These are phyloP conservation scores for Tuber microsphaerosporum DNA, from an alignment of 495 filamentous ascomycete species.

Conservation along the genomic window DNA sequence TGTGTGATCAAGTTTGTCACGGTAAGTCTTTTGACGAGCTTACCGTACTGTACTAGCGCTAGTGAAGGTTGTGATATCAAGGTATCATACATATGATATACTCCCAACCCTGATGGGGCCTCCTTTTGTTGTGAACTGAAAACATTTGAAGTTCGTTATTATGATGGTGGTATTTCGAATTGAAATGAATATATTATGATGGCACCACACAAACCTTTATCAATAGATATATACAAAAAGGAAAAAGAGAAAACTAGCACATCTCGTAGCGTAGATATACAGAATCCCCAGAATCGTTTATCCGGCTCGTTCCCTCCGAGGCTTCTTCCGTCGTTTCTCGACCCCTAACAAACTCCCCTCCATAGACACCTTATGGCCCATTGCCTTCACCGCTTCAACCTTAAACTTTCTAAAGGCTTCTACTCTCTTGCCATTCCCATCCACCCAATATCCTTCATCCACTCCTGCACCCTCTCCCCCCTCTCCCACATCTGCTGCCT, in stretches of 20 bases:
- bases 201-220: background rate
- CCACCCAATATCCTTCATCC: slow-evolving; percentile 55
- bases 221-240: background rate
- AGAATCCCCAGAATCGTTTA: background rate
- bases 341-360: slow-evolving; percentile 59
- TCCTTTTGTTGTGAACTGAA: background rate
- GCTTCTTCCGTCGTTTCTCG: background rate
- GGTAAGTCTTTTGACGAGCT: background rate
- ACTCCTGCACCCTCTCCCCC: slow-evolving; percentile 39
- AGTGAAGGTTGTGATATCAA: background rate
- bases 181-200: background rate
- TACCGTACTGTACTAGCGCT: background rate
- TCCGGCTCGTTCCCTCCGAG: background rate
- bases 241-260: background rate
- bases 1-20: background rate
- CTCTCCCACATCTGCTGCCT: slow-evolving; percentile 28
- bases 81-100: background rate
- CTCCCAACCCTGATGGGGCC: background rate
- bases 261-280: background rate
- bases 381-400: slow-evolving; percentile 58
- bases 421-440: slow-evolving; percentile 56
- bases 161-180: background rate
- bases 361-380: slow-evolving; percentile 57
- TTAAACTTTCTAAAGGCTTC: slow-evolving; percentile 56
- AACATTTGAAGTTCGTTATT: background rate